These are phyloP conservation scores for Penicillium macrosclerotiorum DNA, from an alignment of 495 filamentous ascomycete genomes.

Conservation along the genomic window DNA sequence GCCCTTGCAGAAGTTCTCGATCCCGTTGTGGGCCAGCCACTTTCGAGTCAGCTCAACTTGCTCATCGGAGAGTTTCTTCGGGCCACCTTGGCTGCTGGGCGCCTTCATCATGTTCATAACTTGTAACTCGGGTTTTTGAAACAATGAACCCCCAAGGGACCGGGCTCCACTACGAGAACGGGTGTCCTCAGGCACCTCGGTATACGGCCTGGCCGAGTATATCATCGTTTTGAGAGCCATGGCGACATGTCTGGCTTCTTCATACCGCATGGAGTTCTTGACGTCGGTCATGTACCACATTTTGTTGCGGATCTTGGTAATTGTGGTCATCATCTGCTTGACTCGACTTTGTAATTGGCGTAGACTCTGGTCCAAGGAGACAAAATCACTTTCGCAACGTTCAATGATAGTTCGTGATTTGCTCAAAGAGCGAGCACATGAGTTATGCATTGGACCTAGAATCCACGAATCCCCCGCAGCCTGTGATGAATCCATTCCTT, in stretches of 20 bases:
- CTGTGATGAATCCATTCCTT: slow-evolving; percentile 19
- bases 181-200: slow-evolving; percentile 37
- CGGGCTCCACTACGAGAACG: slow-evolving; percentile 53
- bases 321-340: slow-evolving; percentile 33
- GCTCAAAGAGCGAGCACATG: slow-evolving; percentile 33
- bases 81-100: slow-evolving; percentile 77
- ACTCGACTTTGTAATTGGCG: slow-evolving; percentile 36
- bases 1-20: slow-evolving; percentile 93
- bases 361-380: slow-evolving; percentile 36
- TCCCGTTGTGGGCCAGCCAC: slow-evolving; percentile 76
- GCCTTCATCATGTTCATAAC: slow-evolving; percentile 86
- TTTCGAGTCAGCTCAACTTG: slow-evolving; percentile 82
- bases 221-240: slow-evolving; percentile 89
- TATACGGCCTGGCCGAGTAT: slow-evolving; percentile 45
- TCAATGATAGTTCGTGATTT: slow-evolving; percentile 41
- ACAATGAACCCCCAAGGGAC: slow-evolving; percentile 56
- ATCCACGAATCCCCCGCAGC: slow-evolving; percentile 41
- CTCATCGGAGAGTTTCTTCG: slow-evolving; percentile 94
- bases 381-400: slow-evolving; percentile 40
- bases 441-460: slow-evolving; percentile 38
- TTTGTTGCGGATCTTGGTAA: slow-evolving; percentile 66
- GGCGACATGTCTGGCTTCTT: slow-evolving; percentile 83
- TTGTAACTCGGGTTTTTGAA: slow-evolving; percentile 82
- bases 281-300: slow-evolving; percentile 99
- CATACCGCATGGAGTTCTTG: slow-evolving; percentile 84